phyloP scores from a whole-genome alignment of 768 basidiomycete genomes.

The Mycena filopes region DNA sequence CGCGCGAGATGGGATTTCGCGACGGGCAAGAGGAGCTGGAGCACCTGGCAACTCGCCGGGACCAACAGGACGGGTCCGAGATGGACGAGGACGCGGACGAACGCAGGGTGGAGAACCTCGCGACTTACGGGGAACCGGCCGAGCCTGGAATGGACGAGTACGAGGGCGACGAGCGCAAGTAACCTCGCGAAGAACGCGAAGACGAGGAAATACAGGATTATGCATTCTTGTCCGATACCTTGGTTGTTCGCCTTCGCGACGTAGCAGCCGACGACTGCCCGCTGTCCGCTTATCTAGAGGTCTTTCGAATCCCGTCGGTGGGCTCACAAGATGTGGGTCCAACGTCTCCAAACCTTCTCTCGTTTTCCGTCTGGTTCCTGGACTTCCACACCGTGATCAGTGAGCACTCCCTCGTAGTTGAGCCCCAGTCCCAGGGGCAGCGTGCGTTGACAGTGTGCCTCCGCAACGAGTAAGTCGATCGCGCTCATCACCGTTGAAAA shows the following conservation, averaged over 20 bases:
- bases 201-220: neutral
- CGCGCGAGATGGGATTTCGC: neutral
- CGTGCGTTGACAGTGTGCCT: neutral
- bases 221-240: neutral
- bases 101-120: too few relatives aligned
- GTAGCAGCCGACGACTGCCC: neutral
- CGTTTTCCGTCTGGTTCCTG: neutral
- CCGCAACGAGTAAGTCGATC: neutral
- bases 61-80: too few relatives aligned
- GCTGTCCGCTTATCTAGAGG: neutral
- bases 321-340: neutral
- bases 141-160: too few relatives aligned
- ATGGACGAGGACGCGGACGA: too few relatives aligned
- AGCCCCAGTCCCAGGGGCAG: neutral
- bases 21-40: neutral
- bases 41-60: neutral
- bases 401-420: neutral
- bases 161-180: neutral
- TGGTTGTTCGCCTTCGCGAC: neutral
- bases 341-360: neutral
- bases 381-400: neutral
- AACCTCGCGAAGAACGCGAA: neutral
- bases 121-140: too few relatives aligned
- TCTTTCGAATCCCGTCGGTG: neutral
- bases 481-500: neutral